phyloP scores from a whole-genome alignment of 2,329 filamentous ascomycete genomes.

The Trichophyton schoenleinii region DNA sequence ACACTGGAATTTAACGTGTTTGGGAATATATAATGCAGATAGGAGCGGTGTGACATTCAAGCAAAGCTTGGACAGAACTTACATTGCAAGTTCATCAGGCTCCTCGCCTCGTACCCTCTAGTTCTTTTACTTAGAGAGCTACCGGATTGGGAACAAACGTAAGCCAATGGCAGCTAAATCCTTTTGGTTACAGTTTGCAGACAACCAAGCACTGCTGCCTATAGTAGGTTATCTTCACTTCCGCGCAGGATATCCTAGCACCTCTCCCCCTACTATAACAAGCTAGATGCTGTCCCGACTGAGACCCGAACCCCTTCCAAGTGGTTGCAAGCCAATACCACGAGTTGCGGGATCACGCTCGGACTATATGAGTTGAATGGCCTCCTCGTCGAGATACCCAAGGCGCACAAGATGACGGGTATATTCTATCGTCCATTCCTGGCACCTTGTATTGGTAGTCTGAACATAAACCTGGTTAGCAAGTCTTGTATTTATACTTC shows the following conservation, averaged over 20 bases:
- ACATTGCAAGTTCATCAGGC: too few species aligned
- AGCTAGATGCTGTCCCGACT: background rate
- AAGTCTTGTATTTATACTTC: background rate
- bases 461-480: slow-evolving; percentile 6
- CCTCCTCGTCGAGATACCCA: slow-evolving; percentile 14
- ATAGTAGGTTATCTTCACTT: too few species aligned
- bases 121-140: too few species aligned
- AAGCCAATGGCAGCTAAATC: too few species aligned
- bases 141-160: too few species aligned
- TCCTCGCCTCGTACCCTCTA: too few species aligned
- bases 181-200: too few species aligned
- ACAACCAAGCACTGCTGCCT: too few species aligned
- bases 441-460: slow-evolving; percentile 23
- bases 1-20: slow-evolving; percentile 7
- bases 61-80: background rate
- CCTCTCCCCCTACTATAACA: too few species aligned
- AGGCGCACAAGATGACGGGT: slow-evolving; percentile 18
- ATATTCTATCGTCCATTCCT: slow-evolving; percentile 27
- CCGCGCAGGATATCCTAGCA: too few species aligned
- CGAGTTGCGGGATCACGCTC: slow-evolving; percentile 21
- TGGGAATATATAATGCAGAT: slow-evolving; percentile 10
- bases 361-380: slow-evolving; percentile 19
- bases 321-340: slow-evolving; percentile 16
- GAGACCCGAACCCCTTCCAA: background rate
- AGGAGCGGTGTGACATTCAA: slow-evolving; percentile 8